These are phyloP conservation scores for Amesomyces nigricolor DNA, from an alignment of 2,329 filamentous ascomycete genomes.

Conservation along the genomic window DNA sequence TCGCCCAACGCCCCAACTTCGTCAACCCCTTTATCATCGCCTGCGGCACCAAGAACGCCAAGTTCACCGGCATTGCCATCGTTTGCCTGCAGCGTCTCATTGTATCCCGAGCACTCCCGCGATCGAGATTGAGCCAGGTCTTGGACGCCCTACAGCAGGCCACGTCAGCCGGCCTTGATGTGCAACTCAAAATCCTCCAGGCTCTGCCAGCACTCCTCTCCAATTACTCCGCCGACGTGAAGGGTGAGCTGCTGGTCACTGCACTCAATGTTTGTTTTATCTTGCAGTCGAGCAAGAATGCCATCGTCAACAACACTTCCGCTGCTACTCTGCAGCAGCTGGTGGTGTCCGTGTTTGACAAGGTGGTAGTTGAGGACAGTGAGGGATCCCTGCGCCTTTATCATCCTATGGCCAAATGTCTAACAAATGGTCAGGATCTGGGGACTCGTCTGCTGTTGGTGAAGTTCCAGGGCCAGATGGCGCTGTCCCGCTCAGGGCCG, in stretches of 20 bases:
- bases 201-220: constrained; percentile 83
- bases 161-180: constrained; percentile 73
- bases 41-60: constrained; percentile 82
- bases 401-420: constrained; percentile 15
- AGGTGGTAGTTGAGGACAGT: constrained; percentile 78
- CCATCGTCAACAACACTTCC: constrained; percentile 90
- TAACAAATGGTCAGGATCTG: constrained; percentile 32
- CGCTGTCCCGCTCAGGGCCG: constrained; percentile 60
- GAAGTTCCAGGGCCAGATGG: constrained; percentile 64
- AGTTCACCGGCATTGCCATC: constrained; percentile 81
- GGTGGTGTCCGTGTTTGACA: constrained; percentile 88
- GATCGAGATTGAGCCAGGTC: constrained; percentile 74
- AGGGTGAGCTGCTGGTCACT: constrained; percentile 73
- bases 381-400: constrained; percentile 31
- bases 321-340: constrained; percentile 95
- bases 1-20: constrained; percentile 75
- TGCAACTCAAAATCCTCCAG: constrained; percentile 93
- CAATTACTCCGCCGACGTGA: constrained; percentile 78
- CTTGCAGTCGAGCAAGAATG: constrained; percentile 84
- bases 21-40: constrained; percentile 91
- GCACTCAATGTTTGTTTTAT: constrained; percentile 87
- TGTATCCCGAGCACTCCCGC: constrained; percentile 72
- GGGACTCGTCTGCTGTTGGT: constrained; percentile 53
- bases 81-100: constrained; percentile 86
- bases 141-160: constrained; percentile 84